Evolutionary conservation across 306 rosid species (phyloP), one percentile per base, ranked within the genome.

Genomic region (Inga leiocalycina): DNA sequence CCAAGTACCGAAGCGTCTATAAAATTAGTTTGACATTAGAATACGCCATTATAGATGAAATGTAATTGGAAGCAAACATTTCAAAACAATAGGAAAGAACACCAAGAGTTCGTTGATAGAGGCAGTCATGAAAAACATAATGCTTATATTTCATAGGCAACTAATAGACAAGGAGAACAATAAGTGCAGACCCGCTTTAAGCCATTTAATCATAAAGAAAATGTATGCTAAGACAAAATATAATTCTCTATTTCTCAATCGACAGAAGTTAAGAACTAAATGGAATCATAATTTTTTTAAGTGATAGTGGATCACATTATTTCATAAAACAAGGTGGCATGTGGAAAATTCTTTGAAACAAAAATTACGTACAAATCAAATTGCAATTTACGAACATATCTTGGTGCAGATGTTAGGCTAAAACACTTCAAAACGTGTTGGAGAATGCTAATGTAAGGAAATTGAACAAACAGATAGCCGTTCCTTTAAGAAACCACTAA

Each of bases 1-100:
- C 99, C 99, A 97, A 80, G 97, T 92, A 66, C 99, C 98, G 75
- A 97, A 91, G 59, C 92, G 97, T 76, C 99, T 97, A 76, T 8
- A 89, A 87, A 79, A 80, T 68, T 71, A 83, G 75, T 66, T 85
- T 49, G 77, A 82, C 71, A 77, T 86, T 70, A 82, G 75, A 80
- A 82, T 74, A 70, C 16, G 67, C 46, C 46, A 84, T 52, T 49
- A 54, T 34, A 49, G 49, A 76, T 7, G 37, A 73, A 6, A 66
- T 43, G 16, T 51, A 34, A 37, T 34, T 62, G 34, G n/a, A 12
- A 83, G 71, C 71, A 83, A 70, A 85, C 8, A 30, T 64, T 74
- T 19, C 75, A 78, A 48, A 67, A 73, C 43, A 44, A 79, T 17
- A 52, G 27, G 51, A 77, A 24, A 67, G 46, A 69, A 59, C 46